Percentiles rank a stretch among this genome's conserved stretches.
phyloP scores from a whole-genome alignment of 2,329 filamentous ascomycete genomes.

The Colletotrichum destructivum region DNA sequence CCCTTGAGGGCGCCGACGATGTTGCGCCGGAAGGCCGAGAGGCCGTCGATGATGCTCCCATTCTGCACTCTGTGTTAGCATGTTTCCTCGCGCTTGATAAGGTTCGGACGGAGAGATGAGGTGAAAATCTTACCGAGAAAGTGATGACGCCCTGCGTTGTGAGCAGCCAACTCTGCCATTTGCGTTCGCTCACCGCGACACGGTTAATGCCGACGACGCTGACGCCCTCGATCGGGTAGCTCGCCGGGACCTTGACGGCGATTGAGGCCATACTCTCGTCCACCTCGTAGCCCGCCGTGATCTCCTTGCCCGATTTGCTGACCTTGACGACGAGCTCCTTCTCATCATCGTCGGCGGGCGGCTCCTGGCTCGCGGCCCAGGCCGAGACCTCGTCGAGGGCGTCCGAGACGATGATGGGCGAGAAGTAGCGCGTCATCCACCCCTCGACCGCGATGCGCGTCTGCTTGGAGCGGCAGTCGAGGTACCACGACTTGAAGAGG shows the following conservation, averaged over 20 bases:
- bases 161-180: slow-evolving; percentile 93
- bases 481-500: slow-evolving; percentile 87
- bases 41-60: slow-evolving; percentile 88
- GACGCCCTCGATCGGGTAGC: slow-evolving; percentile 87
- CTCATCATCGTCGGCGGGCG: slow-evolving; percentile 63
- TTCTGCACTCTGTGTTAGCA: slow-evolving; percentile 63
- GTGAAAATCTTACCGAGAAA: slow-evolving; percentile 73
- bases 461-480: slow-evolving; percentile 84
- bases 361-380: slow-evolving; percentile 73
- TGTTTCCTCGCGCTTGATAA: background rate
- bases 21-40: slow-evolving; percentile 88
- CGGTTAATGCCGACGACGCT: slow-evolving; percentile 83
- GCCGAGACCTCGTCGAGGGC: slow-evolving; percentile 76
- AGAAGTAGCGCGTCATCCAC: slow-evolving; percentile 91
- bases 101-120: background rate
- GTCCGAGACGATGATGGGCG: slow-evolving; percentile 76
- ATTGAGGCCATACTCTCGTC: slow-evolving; percentile 91
- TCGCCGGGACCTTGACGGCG: slow-evolving; percentile 82
- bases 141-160: slow-evolving; percentile 93
- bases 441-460: slow-evolving; percentile 83
- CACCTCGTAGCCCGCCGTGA: slow-evolving; percentile 87
- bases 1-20: slow-evolving; percentile 91
- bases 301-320: slow-evolving; percentile 78
- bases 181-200: slow-evolving; percentile 89
- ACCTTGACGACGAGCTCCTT: slow-evolving; percentile 78